A percentile compares a stretch with the other conserved stretches of the same genome.
Evolutionary conservation across 2,329 filamentous ascomycete genomes (phyloP).

Genomic region (Eutypa lata): DNA sequence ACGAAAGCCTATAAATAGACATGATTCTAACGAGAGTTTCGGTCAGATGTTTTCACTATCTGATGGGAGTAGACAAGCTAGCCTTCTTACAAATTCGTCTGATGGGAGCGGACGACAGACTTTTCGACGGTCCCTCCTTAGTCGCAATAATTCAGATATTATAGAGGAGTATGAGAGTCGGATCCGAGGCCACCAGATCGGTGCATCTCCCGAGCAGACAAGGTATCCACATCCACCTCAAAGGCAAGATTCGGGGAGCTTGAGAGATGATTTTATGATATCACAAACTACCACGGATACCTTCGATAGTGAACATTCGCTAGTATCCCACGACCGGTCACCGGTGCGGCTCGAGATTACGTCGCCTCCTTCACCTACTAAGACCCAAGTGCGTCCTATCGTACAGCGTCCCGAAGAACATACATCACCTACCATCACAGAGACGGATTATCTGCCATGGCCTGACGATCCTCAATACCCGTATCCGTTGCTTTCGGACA

Average conservation of each 20-base stretch:
- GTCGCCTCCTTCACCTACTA: conserved; percentile 10
- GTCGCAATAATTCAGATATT: conserved; percentile 17
- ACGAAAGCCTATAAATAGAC: conserved; percentile 33
- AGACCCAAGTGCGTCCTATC: conserved; percentile 6
- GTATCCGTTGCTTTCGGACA: conserved; percentile 34
- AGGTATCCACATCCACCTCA: conserved; percentile 12
- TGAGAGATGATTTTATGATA: conserved; percentile 26
- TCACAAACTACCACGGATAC: conserved; percentile 29
- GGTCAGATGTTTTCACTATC: conserved; percentile 58
- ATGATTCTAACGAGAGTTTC: conserved; percentile 59
- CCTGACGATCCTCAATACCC: conserved; percentile 54
- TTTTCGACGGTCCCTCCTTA: conserved; percentile 4
- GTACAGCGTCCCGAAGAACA: conserved; percentile 33
- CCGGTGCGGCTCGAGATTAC: conserved; percentile 8
- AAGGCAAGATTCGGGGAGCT: conserved; percentile 21
- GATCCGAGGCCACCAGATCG: conserved; percentile 40
- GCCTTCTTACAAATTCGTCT: conserved; percentile 35
- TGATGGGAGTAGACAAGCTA: conserved; percentile 41
- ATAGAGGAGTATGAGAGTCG: conserved; percentile 42
- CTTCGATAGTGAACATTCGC: conserved; percentile 19
- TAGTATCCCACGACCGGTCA: conserved; percentile 6
- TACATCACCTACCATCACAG: conserved; percentile 42
- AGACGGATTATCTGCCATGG: conserved; percentile 60
- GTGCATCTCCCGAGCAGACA: conserved; percentile 20
- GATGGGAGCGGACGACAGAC: conserved; percentile 20